Base-by-base conservation (phyloP, 179 eudicot genomes). In the Corrigiola litoralis region DNA sequence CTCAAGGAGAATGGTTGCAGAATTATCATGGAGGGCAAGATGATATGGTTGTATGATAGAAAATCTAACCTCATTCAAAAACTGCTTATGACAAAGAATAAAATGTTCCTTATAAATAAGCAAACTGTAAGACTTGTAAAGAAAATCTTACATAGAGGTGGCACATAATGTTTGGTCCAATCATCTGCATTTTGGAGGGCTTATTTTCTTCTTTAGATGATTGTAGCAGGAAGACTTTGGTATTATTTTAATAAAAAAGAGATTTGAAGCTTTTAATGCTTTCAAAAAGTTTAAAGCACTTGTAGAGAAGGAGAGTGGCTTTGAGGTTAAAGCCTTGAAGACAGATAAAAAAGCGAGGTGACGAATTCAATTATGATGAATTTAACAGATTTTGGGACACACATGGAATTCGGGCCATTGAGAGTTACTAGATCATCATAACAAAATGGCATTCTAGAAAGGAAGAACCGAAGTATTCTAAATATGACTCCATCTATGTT, bases 401-500 rank as follows among this genome's bases (percentile, higher is more conserved):
- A 7, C 34, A 47, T 57, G 64, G 57, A 41, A 66, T 58, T 44
- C 45, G 56, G 4, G 1, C 42, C 11, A 8, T 1, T 67, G 1
- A 67, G 17, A 0, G 25, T 59, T 8, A 1, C 48, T 8, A 32
- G 14, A 29, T 4, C 46, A 13, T 49, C 25, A 6, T 24, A 67
- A 34, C 27, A 57, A 33, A 58, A 67, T 34, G 63, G 59, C 6
- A 27, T 65, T 8, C 24, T 8, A 0, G 47, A 65, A 5, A 56
- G 56, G 28, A 65, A 58, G 16, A 67, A 57, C 49, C 13, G 13
- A 7, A 68, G 48, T 12, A 47, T 68, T 58, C 49, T 68, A 16
- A 58, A 47, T 34, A 68, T 58, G 49, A 27, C 18, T 0, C 18
- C 25, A 47, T 13, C 65, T 13, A 57, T 34, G 65, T 7, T 58